Conservation (phyloP, 805 yeast species). For the Kuraishia capsulata region DNA sequence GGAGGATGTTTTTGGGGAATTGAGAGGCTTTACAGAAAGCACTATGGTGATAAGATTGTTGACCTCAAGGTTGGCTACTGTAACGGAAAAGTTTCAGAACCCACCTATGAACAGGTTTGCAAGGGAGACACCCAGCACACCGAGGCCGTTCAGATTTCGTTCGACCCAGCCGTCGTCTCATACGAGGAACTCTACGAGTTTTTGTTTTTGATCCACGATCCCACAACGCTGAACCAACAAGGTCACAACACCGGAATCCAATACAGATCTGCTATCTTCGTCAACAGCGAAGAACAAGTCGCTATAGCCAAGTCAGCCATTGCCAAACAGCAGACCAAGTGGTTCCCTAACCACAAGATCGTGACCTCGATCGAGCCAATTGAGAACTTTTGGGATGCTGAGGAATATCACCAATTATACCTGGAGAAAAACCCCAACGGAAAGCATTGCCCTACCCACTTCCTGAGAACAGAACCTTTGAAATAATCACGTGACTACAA, state of each 20-base stretch:
- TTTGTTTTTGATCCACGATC: slow-evolving; percentile 90
- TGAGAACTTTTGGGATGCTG: slow-evolving; percentile 81
- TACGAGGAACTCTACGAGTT: slow-evolving; percentile 63
- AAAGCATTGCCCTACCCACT: slow-evolving; percentile 87
- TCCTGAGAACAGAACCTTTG: slow-evolving; percentile 46
- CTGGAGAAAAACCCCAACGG: slow-evolving; percentile 75
- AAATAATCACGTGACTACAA: no score
- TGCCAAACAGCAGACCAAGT: slow-evolving; percentile 54
- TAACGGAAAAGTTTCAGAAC: slow-evolving; percentile 52
- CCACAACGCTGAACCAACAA: slow-evolving; percentile 74
- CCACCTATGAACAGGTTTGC: slow-evolving; percentile 68
- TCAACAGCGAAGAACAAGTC: slow-evolving; percentile 43
- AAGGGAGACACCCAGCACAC: slow-evolving; percentile 66
- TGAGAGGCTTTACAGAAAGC: slow-evolving; percentile 71
- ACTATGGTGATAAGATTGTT: slow-evolving; percentile 53
- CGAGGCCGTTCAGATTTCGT: slow-evolving; percentile 77
- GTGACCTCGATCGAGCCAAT: slow-evolving; percentile 66
- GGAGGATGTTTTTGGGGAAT: slow-evolving; percentile 85
- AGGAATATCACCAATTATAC: slow-evolving; percentile 84
- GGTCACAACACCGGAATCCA: slow-evolving; percentile 89
- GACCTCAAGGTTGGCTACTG: slow-evolving; percentile 87
- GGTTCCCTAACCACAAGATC: slow-evolving; percentile 64
- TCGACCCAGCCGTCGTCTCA: slow-evolving; percentile 55
- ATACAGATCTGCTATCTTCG: slow-evolving; percentile 76
- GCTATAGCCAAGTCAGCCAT: slow-evolving; percentile 28